phyloP scores from a whole-genome alignment of 768 basidiomycete species.

The Boletus sp. region DNA sequence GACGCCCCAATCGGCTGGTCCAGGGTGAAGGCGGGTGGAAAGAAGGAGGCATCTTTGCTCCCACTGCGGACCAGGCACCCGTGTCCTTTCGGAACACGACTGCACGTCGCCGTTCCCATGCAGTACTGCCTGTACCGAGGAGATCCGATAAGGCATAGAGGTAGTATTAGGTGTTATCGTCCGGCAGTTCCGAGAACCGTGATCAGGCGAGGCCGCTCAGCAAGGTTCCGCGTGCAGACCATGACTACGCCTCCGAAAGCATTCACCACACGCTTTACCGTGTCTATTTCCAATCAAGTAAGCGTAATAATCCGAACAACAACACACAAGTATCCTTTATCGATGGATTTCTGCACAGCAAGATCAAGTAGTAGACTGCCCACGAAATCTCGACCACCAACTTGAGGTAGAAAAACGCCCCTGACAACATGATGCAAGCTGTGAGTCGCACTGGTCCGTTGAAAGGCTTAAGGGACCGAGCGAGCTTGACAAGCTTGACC shows the following conservation, averaged over 20 bases:
- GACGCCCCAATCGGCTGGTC: too few relatives aligned
- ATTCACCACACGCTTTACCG: background rate
- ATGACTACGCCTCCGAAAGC: background rate
- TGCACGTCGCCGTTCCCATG: too few relatives aligned
- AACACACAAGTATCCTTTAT: constrained; percentile 21
- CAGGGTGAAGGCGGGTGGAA: too few relatives aligned
- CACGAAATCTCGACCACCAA: constrained; percentile 26
- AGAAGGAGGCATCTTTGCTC: too few relatives aligned
- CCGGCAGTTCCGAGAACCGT: too few relatives aligned
- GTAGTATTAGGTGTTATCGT: background rate
- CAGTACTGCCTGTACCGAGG: too few relatives aligned
- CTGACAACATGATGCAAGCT: constrained; percentile 22
- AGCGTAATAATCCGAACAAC: constrained; percentile 24
- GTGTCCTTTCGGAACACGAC: too few relatives aligned
- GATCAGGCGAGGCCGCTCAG: background rate
- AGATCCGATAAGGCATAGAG: too few relatives aligned
- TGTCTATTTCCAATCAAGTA: constrained; percentile 31
- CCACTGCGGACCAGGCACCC: too few relatives aligned
- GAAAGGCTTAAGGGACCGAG: constrained; percentile 25
- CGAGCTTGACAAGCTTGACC: constrained; percentile 28
- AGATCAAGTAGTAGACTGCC: constrained; percentile 26
- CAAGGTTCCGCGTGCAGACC: background rate
- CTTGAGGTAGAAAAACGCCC: constrained; percentile 27
- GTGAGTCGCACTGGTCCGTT: constrained; percentile 25
- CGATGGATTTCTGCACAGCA: constrained; percentile 28